Evolutionary conservation across 2,329 filamentous ascomycete species (phyloP), one percentile per base, ranked within the genome.

Genomic region (Exophiala aquamarina): DNA sequence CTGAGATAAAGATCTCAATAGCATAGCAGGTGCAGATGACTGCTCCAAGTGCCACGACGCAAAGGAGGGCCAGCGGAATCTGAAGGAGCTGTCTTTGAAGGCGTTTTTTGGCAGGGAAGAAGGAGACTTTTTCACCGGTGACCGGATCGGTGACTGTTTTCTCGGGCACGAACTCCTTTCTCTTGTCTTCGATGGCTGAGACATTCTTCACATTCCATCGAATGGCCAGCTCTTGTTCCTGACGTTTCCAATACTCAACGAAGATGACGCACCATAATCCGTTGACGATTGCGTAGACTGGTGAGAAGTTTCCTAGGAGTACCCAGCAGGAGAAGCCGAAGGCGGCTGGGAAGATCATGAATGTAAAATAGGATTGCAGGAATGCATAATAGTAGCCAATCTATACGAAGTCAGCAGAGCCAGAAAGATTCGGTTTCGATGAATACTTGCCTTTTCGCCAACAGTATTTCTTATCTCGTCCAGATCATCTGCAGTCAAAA

Each of bases 351-450:
- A 92, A 85, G n/a, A 87, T 68, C 19, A 95, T 74, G 63, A 94
- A 95, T 49, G 82, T 77, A 63, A 95, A 94, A 69, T 97, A 97
- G 26, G 86, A 86, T 63, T 95, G 88, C 23, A 94, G 78, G 63
- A 97, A 97, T 31, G 91, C 89, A 66, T 95, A 97, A 72, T 97
- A 97, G 67, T 94, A 95, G 28, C 88, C 92, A 49, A 96, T 87
- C 76, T 82, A 54, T 8, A 31, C 19, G 18, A 19, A 13, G 39
- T 47, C 35, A 51, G 33, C 41, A 32, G 40, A 11, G 18, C 10
- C 3, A 9, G 11, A 10, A 19, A 10, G 37, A 14, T 8, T 15
- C 15, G n/a, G 17, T 14, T 4, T 5, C 13, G 9, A 10, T 5
- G 9, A 17, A 33, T 7, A 41, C 52, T 37, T 49, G 74, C 73